Evolutionary conservation across 75 land plant genomes (phyloP).

Genomic region (Picea sitchensis): DNA sequence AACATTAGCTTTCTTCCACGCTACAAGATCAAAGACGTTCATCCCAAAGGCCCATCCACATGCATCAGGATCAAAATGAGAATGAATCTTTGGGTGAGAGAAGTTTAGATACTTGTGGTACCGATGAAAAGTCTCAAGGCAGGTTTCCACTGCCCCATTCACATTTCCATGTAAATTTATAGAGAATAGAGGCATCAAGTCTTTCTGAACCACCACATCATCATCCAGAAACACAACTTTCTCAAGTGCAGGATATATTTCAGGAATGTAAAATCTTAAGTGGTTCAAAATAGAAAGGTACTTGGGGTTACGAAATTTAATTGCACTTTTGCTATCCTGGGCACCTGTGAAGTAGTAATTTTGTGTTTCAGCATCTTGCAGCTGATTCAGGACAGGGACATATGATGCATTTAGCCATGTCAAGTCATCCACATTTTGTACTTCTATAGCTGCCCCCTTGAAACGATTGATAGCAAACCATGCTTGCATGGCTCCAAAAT

Average conservation of each 20-base stretch:
- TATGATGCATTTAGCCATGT: slow-evolving; percentile 91
- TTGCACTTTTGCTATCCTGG: slow-evolving; percentile 39
- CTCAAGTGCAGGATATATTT: slow-evolving; percentile 72
- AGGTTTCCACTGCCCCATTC: slow-evolving; percentile 95
- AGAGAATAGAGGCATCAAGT: slow-evolving; percentile 66
- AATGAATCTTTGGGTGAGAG: slow-evolving; percentile 63
- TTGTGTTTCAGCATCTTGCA: slow-evolving; percentile 43
- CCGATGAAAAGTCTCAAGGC: slow-evolving; percentile 83
- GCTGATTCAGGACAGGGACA: slow-evolving; percentile 75
- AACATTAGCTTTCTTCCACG: slow-evolving; percentile 77
- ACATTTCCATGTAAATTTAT: slow-evolving; percentile 87
- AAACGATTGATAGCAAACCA: slow-evolving; percentile 78
- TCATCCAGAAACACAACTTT: slow-evolving; percentile 94
- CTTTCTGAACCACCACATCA: slow-evolving; percentile 91
- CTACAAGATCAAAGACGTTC: slow-evolving; percentile 88
- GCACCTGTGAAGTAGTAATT: slow-evolving; percentile 48
- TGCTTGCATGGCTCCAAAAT: slow-evolving; percentile 61
- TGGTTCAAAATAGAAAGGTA: slow-evolving; percentile 73
- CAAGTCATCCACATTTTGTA: slow-evolving; percentile 72
- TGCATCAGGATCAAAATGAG: slow-evolving; percentile 84
- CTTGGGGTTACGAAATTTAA: slow-evolving; percentile 71
- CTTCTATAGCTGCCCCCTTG: slow-evolving; percentile 71
- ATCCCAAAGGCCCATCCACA: slow-evolving; percentile 99
- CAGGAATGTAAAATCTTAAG: slow-evolving; percentile 88
- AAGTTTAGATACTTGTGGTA: slow-evolving; percentile 93